Base-by-base conservation (phyloP, 2,329 filamentous ascomycete species). In the Claviceps sp. region DNA sequence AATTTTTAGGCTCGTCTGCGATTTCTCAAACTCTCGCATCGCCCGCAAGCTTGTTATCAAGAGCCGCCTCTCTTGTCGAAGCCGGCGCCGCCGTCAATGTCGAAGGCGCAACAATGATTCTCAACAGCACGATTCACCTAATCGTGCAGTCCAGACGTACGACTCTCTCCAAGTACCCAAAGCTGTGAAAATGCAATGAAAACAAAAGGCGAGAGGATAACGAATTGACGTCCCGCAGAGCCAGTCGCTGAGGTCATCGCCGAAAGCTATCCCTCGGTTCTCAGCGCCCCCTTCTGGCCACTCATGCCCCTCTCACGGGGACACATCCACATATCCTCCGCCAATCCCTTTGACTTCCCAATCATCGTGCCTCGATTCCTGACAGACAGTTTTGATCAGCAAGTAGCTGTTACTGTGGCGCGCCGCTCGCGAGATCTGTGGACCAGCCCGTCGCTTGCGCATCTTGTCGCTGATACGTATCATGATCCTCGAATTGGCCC, bases 251-350 rank as follows among this genome's bases (percentile, higher is more conserved):
- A 61, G n/a, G 49, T 61, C 30, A 41, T 58, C 24, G 47, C 53
- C n/a, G 55, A 53, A 24, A 52, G 54, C 40, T 51, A 51, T 13
- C 37, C 55, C 4, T 55, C 55, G 6, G 40, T 56, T 2, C 53
- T 60, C 40, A 48, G 50, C 16, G 55, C 51, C 9, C 52, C 50
- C 11, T 61, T 59, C 47, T 61, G 59, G 60, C 59, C 60, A 3
- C 52, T 58, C 5, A 53, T 59, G 52, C 57, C 60, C 6, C 43
- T 62, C 2, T 62, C 59, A 1, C 53, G 59, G 9, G 60, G 59
- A 1, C 55, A 62, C 37, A 48, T 61, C 5, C 58, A 61, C 50
- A 57, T 60, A 44, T 55, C 52, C 16, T 59, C 59, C 0, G 51
- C 59, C 3, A 50, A 59, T 18, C 54, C 58, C 0, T 58, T 60